phyloP scores from a whole-genome alignment of 345 rosid species.

The Viola odorata region DNA sequence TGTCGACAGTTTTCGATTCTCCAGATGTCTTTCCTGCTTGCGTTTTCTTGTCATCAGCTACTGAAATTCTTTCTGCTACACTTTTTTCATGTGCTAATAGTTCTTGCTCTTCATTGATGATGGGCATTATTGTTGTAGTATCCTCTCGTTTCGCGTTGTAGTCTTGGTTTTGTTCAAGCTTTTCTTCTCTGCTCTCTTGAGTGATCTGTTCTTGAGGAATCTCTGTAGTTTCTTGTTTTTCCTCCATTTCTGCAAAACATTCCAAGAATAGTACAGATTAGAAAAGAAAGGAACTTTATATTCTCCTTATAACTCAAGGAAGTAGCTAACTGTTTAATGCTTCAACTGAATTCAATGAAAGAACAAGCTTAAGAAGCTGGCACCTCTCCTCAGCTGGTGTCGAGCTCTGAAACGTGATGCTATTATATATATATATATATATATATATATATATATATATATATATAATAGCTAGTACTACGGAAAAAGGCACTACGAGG shows the following conservation, averaged over 20 bases:
- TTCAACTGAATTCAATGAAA: too few species aligned
- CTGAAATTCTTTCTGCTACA: neutral
- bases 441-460: too few species aligned
- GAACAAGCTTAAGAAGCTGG: too few species aligned
- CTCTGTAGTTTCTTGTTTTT: neutral
- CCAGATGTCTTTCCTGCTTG: conserved; percentile 2
- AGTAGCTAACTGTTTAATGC: too few species aligned
- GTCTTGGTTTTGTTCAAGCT: too few species aligned
- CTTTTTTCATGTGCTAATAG: neutral
- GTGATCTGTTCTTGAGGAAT: neutral
- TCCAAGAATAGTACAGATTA: neutral
- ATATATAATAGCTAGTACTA: too few species aligned
- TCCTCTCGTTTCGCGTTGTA: neutral
- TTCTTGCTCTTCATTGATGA: neutral
- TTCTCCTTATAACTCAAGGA: too few species aligned
- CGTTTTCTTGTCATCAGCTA: neutral
- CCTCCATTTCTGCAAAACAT: conserved; percentile 17
- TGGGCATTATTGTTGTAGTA: neutral
- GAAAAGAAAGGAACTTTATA: neutral
- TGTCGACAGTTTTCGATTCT: neutral
- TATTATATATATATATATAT: too few species aligned
- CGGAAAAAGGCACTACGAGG: too few species aligned
- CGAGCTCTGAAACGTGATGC: too few species aligned
- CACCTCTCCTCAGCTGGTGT: too few species aligned
- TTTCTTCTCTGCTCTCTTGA: conserved; percentile 1